phyloP scores from a whole-genome alignment of 2,329 filamentous ascomycete genomes.

The Penicillium rolfsii region DNA sequence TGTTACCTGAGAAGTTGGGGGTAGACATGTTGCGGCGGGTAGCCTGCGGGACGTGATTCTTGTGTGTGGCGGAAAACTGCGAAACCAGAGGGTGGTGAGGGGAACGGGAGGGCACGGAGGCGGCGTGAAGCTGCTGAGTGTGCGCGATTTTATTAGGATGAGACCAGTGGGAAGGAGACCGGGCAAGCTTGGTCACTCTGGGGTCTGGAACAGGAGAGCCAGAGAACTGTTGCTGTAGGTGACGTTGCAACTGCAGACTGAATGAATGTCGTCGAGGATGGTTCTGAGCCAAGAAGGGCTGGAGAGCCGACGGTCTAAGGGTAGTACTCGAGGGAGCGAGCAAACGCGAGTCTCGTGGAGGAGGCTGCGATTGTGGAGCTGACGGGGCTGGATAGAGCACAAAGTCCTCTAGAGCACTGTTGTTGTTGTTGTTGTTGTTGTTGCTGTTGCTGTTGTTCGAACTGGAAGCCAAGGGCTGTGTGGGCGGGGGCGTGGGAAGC shows the following conservation, averaged over 20 bases:
- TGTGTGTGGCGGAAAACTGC: conserved; percentile 38
- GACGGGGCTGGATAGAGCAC: conserved; percentile 46
- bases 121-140: conserved; percentile 39
- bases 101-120: conserved; percentile 45
- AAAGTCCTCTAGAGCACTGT: conserved; percentile 47
- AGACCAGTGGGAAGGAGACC: conserved; percentile 45
- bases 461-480: conserved; percentile 48
- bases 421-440: conserved; percentile 37
- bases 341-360: conserved; percentile 39
- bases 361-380: conserved; percentile 38
- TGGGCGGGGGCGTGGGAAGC: conserved; percentile 50
- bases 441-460: conserved; percentile 36
- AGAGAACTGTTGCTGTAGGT: conserved; percentile 39
- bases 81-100: conserved; percentile 46
- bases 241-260: conserved; percentile 42
- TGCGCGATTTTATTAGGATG: conserved; percentile 36
- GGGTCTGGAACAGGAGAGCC: conserved; percentile 43
- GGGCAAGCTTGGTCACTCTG: conserved; percentile 46
- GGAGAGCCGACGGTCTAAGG: conserved; percentile 42
- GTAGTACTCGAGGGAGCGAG: conserved; percentile 40
- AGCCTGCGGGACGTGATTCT: conserved; percentile 29
- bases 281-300: conserved; percentile 41
- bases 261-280: conserved; percentile 42
- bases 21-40: conserved; percentile 47
- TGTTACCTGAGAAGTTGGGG: conserved; percentile 44